Conservation (phyloP, 306 rosid species). For the Boehmeria nivea region DNA sequence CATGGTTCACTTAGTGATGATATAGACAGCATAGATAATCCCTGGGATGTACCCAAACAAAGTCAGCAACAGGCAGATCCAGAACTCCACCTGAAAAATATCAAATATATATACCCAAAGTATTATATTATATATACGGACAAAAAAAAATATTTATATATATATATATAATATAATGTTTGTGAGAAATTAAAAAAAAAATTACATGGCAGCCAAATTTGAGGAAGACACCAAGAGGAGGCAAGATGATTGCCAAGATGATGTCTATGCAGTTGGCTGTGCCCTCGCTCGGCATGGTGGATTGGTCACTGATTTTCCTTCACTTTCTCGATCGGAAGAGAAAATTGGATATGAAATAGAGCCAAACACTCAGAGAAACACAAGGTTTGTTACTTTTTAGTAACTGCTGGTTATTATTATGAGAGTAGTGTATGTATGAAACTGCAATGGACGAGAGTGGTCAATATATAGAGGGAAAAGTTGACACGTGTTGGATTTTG, state of each 20-base stretch:
- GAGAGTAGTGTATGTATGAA: too few relatives aligned
- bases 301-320: constrained; percentile 5
- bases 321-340: constrained; percentile 1
- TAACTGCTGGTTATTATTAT: too few relatives aligned
- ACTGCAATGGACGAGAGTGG: too few relatives aligned
- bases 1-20: constrained; percentile 64
- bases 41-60: constrained; percentile 65
- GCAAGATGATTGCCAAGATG: constrained; percentile 65
- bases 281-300: constrained; percentile 30
- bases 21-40: constrained; percentile 62
- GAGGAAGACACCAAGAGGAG: constrained; percentile 92
- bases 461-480: background rate
- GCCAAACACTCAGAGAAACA: too few relatives aligned
- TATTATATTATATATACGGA: too few relatives aligned
- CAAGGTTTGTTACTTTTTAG: too few relatives aligned
- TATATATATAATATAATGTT: too few relatives aligned
- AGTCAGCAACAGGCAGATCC: constrained; percentile 79
- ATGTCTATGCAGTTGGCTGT: constrained; percentile 58
- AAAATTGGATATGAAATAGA: background rate
- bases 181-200: background rate
- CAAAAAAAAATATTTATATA: background rate
- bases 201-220: constrained; percentile 74
- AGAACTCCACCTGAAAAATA: constrained; percentile 58
- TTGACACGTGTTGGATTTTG: background rate
- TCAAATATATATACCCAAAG: too few relatives aligned